Evolutionary conservation across 2,329 filamentous ascomycete species (phyloP), one percentile per base, ranked within the genome.

Genomic region (Aspergillus oerlinghausenensis): DNA sequence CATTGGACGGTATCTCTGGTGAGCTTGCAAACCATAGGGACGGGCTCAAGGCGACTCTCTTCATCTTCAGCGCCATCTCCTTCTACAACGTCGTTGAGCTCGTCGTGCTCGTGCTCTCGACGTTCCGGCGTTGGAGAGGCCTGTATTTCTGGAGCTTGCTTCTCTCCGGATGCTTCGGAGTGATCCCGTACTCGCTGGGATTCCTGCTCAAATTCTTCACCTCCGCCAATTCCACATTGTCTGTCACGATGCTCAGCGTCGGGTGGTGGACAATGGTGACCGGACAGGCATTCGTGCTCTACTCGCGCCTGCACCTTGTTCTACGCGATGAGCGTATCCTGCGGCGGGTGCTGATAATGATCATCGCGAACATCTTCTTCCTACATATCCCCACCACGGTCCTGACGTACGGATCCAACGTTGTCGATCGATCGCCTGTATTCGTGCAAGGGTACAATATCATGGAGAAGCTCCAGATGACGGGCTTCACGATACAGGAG

Each of bases 261-360:
- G 84, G 82, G 10, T 82, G 84, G 81, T 82, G 80, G 67, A 63
- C 73, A 2, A 85, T 87, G 82, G 80, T 87, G 0, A 84, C 83
- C 1, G 85, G 84, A 0, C 83, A 86, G 66, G 80, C 80, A 0
- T 63, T 86, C 11, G 84, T 88, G 1, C 73, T 88, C 1, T 88
- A 84, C 73, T 87, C 84, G 0, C 78, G 85, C 6, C 76, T 88
- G 0, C 83, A 87, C 64, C 75, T 88, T 1, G 77, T 88, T 10
- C 71, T 84, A 3, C 78, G 78, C 17, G 81, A 83, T 45, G 73
- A 77, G 6, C 68, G 69, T 2, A 67, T 80, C 3, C 73, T 87
- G 0, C 77, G 75, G 4, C 73, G 75, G 10, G 79, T 84, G 0
- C 72, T 85, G 0, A 75, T 66, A 53, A 84, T 87, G 79, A 87